Evolutionary conservation across 805 yeast species (phyloP).

Genomic region (Candida yuanshanica): DNA sequence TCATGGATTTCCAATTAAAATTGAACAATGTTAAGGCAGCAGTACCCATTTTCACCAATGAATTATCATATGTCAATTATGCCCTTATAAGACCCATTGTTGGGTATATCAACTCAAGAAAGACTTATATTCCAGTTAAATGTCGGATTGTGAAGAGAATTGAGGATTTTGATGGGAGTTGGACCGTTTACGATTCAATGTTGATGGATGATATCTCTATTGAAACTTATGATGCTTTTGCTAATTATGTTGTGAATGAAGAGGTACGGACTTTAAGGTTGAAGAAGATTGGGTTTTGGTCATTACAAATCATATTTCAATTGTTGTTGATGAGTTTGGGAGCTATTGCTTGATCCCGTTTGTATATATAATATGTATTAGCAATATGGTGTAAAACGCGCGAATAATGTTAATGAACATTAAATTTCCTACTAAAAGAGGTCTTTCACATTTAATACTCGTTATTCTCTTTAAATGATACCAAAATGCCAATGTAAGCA

Average conservation of each 20-base stretch:
- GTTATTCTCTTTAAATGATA: too few relatives aligned
- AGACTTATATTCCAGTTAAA: constrained; percentile 82
- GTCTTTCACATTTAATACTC: too few relatives aligned
- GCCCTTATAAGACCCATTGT: constrained; percentile 93
- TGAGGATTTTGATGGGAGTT: constrained; percentile 86
- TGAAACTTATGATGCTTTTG: constrained; percentile 89
- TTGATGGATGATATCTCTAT: constrained; percentile 88
- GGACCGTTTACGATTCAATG: constrained; percentile 91
- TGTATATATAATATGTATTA: too few relatives aligned
- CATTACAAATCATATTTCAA: constrained; percentile 79
- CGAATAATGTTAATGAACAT: too few relatives aligned
- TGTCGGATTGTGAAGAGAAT: constrained; percentile 77
- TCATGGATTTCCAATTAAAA: constrained; percentile 73
- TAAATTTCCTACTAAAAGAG: too few relatives aligned
- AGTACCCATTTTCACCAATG: constrained; percentile 84
- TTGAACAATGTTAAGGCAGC: constrained; percentile 83
- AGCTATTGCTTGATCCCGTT: constrained; percentile 42
- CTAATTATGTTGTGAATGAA: constrained; percentile 82
- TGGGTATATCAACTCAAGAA: constrained; percentile 86
- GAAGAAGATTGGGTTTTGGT: constrained; percentile 89
- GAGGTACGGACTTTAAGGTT: constrained; percentile 65
- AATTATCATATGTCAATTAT: constrained; percentile 83
- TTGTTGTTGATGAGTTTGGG: constrained; percentile 78
- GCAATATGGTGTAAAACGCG: too few relatives aligned
- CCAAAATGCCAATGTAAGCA: not conserved